These are phyloP conservation scores for Herpetomonas tarakana DNA, from an alignment of 208 protist genomes.

Conservation along the genomic window DNA sequence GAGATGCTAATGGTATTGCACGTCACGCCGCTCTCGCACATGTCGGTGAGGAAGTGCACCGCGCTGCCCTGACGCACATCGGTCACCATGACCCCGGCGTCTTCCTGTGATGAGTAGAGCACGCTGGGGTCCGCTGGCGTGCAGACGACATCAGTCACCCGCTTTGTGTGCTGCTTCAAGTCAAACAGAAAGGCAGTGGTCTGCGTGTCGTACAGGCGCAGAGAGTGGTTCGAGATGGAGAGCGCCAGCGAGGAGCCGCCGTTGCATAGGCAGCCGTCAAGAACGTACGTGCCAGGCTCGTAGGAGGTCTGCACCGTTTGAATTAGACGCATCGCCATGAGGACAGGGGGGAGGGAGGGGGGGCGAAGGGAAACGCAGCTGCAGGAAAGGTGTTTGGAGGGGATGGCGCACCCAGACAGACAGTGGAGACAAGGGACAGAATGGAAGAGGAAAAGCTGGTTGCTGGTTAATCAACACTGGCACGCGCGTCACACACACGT, in stretches of 20 bases:
- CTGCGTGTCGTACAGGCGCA: slow-evolving; percentile 66
- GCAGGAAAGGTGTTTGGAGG: no score
- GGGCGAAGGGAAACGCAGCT: background rate
- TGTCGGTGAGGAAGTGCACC: slow-evolving; percentile 64
- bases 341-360: slow-evolving; percentile 4
- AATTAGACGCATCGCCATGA: slow-evolving; percentile 27
- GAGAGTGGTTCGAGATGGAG: slow-evolving; percentile 47
- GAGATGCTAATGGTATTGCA: slow-evolving; percentile 59
- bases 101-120: slow-evolving; percentile 70
- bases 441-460: no score
- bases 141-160: slow-evolving; percentile 55
- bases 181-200: slow-evolving; percentile 40
- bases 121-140: slow-evolving; percentile 37
- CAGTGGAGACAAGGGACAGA: no score
- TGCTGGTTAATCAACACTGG: no score
- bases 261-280: slow-evolving; percentile 69
- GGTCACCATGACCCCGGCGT: slow-evolving; percentile 77
- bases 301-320: slow-evolving; percentile 58
- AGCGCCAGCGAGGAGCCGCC: slow-evolving; percentile 43
- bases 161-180: slow-evolving; percentile 56
- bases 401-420: no score
- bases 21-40: slow-evolving; percentile 31
- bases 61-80: slow-evolving; percentile 49
- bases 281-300: slow-evolving; percentile 51
- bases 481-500: no score